Conservation (phyloP, 1,284 basidiomycete genomes). For the Phlebopus sp. region DNA sequence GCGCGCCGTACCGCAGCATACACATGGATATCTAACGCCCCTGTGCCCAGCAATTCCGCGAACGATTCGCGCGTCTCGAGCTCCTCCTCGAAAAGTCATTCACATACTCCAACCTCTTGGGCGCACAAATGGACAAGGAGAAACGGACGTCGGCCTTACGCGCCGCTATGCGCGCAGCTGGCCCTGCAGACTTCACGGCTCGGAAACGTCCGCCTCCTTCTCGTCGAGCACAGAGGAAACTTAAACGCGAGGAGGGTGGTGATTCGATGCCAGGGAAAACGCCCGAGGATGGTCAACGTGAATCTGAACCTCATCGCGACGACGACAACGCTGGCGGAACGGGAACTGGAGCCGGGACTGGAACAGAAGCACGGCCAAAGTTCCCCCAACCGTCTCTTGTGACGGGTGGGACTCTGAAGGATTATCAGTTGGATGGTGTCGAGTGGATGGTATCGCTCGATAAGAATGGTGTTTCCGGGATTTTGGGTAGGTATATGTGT, state of each 20-base stretch:
- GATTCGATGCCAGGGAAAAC: conserved; percentile 4
- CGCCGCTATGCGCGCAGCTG: conserved; percentile 37
- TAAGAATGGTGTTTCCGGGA: conserved; percentile 93
- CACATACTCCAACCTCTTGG: conserved; percentile 57
- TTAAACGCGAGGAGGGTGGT: too few species aligned
- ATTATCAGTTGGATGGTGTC: conserved; percentile 93
- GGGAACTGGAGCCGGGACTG: conserved; percentile 10
- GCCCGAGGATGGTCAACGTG: conserved; percentile 19
- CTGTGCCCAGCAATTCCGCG: conserved; percentile 40
- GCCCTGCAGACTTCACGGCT: conserved; percentile 13
- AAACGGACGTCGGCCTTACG: conserved; percentile 25
- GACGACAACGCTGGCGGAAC: too few species aligned
- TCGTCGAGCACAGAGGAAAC: conserved; percentile 32
- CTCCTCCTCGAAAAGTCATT: conserved; percentile 63
- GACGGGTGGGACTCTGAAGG: conserved; percentile 82
- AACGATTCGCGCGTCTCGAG: conserved; percentile 50
- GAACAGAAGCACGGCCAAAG: conserved; percentile 32
- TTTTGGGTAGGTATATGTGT: conserved; percentile 59
- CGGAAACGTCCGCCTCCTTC: conserved; percentile 12
- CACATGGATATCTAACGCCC: not conserved
- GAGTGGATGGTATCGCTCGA: conserved; percentile 96
- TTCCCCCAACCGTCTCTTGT: conserved; percentile 77
- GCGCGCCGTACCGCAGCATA: not conserved
- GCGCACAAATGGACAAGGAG: conserved; percentile 64
- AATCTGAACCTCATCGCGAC: too few species aligned